Evolutionary conservation across 192 early-diverging fungal genomes (phyloP), one percentile per base, ranked within the genome.

Genomic region (Coemansia sp.): DNA sequence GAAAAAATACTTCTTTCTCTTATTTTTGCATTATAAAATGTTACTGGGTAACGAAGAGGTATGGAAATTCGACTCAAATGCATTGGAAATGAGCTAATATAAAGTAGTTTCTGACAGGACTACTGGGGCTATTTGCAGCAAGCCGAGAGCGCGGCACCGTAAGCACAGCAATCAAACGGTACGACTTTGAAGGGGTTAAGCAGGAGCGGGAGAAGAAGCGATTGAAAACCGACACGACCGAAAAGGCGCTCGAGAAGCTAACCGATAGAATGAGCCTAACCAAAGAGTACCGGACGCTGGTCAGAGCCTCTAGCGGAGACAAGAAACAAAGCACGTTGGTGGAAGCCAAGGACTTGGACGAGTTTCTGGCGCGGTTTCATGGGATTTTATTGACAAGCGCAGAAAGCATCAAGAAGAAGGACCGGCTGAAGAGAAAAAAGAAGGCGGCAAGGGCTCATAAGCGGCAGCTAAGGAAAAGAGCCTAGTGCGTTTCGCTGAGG

Each of bases 291-390:
- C 63, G 59, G 26, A 70, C 67, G 37, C 28, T 76, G 23, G 67
- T 70, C 0, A 60, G 73, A 6, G 73, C 67, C 18, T 60, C 47
- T 4, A 76, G 67, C 17, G 59, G 64, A 31, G 70, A 62, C 46
- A 64, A 58, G 36, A 76, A 76, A 45, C 38, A 70, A 26, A 70
- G 67, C 63, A 76, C 67, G 15, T 38, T 76, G 18, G 73, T 76
- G 28, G 67, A 55, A 17, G 67, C 73, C 1, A 60, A 55, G 0
- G 60, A 66, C 23, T 32, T 76, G 28, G 73, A 76, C 50, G 46
- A 18, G 18, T 76, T 76, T 34, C 37, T 76, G 49, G 73, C 73
- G 1, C 58, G 58, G 50, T 63, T 66, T 56, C 73, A 76, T 40
- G 73, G 73, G 16, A 16, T 76, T 30, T 40, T 76, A 31, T 34